Conservation (phyloP, 2,329 filamentous ascomycete genomes). For the Apiospora koreana region DNA sequence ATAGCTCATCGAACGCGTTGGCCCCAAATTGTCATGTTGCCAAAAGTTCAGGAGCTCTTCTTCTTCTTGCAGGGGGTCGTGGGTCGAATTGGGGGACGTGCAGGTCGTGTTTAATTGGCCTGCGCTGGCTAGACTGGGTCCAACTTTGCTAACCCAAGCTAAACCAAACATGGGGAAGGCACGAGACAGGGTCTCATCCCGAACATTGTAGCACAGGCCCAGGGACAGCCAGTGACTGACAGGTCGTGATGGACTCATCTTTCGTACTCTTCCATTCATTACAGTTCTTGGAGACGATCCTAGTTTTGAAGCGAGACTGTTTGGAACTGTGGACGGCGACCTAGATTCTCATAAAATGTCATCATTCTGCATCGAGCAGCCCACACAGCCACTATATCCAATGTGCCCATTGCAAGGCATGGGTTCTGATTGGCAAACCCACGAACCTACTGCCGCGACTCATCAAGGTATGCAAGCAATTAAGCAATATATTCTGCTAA, state of each 20-base stretch:
- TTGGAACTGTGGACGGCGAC: too few species aligned
- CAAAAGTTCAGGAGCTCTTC: neutral
- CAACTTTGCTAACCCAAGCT: neutral
- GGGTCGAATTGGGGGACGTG: neutral
- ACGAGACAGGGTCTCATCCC: neutral
- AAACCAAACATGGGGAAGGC: neutral
- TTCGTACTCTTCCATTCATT: neutral
- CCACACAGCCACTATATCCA: too few species aligned
- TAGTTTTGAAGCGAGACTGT: neutral
- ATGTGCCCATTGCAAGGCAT: too few species aligned
- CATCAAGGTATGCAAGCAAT: too few species aligned
- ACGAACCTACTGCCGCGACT: too few species aligned
- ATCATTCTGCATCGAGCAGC: too few species aligned
- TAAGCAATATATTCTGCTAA: too few species aligned
- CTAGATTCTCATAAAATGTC: too few species aligned
- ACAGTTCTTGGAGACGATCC: neutral
- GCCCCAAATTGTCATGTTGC: slow-evolving; percentile 2
- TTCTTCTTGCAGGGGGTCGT: neutral
- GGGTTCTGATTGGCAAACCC: too few species aligned
- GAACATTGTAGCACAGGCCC: neutral
- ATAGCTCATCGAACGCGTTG: slow-evolving; percentile 3
- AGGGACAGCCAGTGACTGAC: neutral
- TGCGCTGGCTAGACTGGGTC: neutral
- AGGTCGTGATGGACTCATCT: neutral
- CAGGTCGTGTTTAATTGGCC: neutral